Evolutionary conservation across 1,284 basidiomycete genomes (phyloP), one percentile per base, ranked within the genome.

Genomic region (Malassezia psittaci): DNA sequence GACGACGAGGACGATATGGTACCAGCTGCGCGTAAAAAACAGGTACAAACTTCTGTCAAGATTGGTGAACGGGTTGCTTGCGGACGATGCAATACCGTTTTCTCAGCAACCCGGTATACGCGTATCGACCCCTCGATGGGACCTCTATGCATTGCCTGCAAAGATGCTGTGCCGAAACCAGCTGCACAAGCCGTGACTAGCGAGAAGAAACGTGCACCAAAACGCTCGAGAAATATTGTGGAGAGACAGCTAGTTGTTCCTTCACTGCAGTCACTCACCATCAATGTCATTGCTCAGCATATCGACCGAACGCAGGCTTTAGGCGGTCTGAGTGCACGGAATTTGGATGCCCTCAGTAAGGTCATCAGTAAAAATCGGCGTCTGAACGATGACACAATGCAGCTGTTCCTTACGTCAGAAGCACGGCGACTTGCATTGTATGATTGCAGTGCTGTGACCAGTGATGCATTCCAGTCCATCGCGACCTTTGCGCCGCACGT

Each of bases 241-340:
- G 80, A 77, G 46, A 81, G 82, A 15, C 15, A 32, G 10, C 16
- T 42, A 39, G 75, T 76, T 2, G 81, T 87, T 32, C 83, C 83
- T 0, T 81, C 81, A 5, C 79, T 93, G 16, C 85, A 85, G 11
- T 81, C 83, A 4, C 65, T 88, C 16, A 93, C 89, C 67, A 88
- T 93, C 44, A 78, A 85, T 16, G 43, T 96, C 32, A 84, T 96
- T 56, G 85, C 86, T 29, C 81, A 83, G 46, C 83, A 89, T 69
- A 94, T 96, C 54, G 83, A 91, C 57, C 85, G 91, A 60, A 85
- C 96, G 13, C 90, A 96, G 60, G 85, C 86, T 0, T 78, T 96
- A 5, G 90, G 90, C 0, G 84, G 90, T 65, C 86, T 96, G 52
- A 88, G 89, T 0, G 68, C 80, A 1, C 50, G 57, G 42, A 72